phyloP scores from a whole-genome alignment of 1,284 basidiomycete species.

The Crepidotus sp. region DNA sequence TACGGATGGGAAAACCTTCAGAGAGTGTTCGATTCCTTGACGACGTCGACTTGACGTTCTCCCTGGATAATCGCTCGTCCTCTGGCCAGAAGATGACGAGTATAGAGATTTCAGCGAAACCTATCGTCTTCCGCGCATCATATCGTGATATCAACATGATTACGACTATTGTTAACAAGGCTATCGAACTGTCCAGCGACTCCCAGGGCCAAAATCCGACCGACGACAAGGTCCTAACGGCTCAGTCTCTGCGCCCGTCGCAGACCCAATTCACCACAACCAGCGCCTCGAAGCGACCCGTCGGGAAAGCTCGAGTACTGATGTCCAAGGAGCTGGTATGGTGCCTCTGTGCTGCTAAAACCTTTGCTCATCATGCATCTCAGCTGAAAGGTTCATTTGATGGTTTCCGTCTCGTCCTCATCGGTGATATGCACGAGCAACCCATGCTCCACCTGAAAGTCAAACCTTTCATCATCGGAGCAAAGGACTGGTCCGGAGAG shows the following conservation, averaged over 20 bases:
- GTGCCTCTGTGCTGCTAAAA: not conserved
- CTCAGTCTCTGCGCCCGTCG: conserved; percentile 13
- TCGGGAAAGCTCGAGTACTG: conserved; percentile 53
- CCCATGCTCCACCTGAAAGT: conserved; percentile 88
- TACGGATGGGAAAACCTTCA: conserved; percentile 76
- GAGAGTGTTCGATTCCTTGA: conserved; percentile 92
- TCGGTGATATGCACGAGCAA: conserved; percentile 93
- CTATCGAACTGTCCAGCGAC: conserved; percentile 55
- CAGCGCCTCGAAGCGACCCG: conserved; percentile 24
- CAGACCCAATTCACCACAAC: conserved; percentile 14
- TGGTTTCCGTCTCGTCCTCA: conserved; percentile 88
- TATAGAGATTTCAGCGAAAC: conserved; percentile 77
- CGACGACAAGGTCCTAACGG: conserved; percentile 5
- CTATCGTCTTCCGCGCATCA: conserved; percentile 87
- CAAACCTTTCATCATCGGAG: conserved; percentile 76
- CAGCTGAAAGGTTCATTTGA: conserved; percentile 80
- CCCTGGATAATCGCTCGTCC: conserved; percentile 77
- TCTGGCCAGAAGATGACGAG: conserved; percentile 71
- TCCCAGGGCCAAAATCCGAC: conserved; percentile 25
- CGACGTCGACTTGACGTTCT: conserved; percentile 83
- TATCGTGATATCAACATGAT: conserved; percentile 91
- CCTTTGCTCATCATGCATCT: not conserved
- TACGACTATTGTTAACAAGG: conserved; percentile 82
- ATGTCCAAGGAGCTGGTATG: conserved; percentile 75
- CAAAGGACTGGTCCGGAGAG: conserved; percentile 92